phyloP scores from a whole-genome alignment of 345 rosid species.

The Euclidium syriacum region DNA sequence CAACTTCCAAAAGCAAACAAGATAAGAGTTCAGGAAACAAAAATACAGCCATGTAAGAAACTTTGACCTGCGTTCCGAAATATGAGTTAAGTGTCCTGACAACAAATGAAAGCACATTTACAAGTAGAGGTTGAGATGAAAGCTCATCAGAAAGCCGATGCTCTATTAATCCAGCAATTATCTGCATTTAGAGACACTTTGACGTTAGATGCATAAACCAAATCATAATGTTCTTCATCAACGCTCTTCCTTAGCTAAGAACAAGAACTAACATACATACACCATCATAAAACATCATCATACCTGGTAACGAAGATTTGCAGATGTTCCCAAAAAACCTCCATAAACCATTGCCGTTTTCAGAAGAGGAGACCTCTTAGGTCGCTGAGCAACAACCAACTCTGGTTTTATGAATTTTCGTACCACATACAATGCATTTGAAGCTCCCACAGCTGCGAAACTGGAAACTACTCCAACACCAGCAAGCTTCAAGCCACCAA shows the following conservation, averaged over 20 bases:
- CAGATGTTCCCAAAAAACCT: constrained; percentile 80
- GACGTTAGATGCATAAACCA: constrained; percentile 8
- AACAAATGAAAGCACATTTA: constrained; percentile 74
- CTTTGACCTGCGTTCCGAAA: constrained; percentile 93
- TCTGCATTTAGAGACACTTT: constrained; percentile 44
- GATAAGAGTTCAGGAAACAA: constrained; percentile 3
- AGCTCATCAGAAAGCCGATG: constrained; percentile 80
- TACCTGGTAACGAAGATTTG: constrained; percentile 96
- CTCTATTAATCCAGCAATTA: constrained; percentile 89
- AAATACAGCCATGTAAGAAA: constrained; percentile 8
- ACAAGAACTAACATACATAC: neutral
- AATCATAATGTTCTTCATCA: neutral
- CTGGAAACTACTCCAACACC: constrained; percentile 82
- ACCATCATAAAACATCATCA: constrained; percentile 11
- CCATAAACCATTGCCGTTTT: constrained; percentile 77
- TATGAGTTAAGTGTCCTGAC: constrained; percentile 83
- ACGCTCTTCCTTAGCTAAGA: constrained; percentile 3
- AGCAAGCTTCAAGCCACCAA: constrained; percentile 87
- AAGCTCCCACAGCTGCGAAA: constrained; percentile 78
- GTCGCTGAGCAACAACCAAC: constrained; percentile 38
- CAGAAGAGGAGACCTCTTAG: constrained; percentile 77
- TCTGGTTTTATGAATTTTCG: constrained; percentile 57
- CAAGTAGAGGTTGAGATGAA: constrained; percentile 68
- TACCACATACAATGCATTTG: constrained; percentile 50
- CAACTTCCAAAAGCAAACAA: neutral